phyloP scores from a whole-genome alignment of 2,329 filamentous ascomycete genomes.

The Elsinoe batatas region DNA sequence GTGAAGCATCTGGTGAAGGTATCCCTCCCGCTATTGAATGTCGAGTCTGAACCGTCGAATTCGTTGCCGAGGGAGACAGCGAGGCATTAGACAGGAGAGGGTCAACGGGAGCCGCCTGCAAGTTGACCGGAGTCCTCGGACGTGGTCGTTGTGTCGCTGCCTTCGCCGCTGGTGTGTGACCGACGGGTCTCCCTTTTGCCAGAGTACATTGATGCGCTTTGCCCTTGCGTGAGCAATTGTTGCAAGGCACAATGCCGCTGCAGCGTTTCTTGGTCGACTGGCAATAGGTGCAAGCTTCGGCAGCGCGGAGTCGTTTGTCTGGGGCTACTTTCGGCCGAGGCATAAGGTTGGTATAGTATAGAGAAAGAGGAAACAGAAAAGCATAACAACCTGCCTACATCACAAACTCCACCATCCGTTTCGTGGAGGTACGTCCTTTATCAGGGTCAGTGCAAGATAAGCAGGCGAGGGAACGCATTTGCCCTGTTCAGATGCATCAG shows the following conservation, averaged over 20 bases:
- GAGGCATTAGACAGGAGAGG: not conserved
- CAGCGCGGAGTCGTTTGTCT: conserved; percentile 3
- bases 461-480: not conserved
- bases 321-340: conserved; percentile 6
- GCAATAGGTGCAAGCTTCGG: conserved; percentile 5
- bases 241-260: conserved; percentile 1
- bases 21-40: not conserved
- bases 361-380: not conserved
- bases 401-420: not conserved
- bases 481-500: not conserved
- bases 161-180: not conserved
- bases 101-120: not conserved
- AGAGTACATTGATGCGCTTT: not conserved
- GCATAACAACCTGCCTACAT: not conserved
- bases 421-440: not conserved
- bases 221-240: conserved; percentile 1
- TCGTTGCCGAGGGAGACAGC: not conserved
- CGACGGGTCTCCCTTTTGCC: not conserved
- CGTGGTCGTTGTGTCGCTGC: not conserved
- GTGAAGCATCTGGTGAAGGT: conserved; percentile 3
- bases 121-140: not conserved
- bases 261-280: conserved; percentile 8
- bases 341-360: not conserved
- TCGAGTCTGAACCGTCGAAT: not conserved
- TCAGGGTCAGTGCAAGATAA: not conserved